Evolutionary conservation across 306 rosid genomes (phyloP).

Genomic region (Canavalia ensiformis): DNA sequence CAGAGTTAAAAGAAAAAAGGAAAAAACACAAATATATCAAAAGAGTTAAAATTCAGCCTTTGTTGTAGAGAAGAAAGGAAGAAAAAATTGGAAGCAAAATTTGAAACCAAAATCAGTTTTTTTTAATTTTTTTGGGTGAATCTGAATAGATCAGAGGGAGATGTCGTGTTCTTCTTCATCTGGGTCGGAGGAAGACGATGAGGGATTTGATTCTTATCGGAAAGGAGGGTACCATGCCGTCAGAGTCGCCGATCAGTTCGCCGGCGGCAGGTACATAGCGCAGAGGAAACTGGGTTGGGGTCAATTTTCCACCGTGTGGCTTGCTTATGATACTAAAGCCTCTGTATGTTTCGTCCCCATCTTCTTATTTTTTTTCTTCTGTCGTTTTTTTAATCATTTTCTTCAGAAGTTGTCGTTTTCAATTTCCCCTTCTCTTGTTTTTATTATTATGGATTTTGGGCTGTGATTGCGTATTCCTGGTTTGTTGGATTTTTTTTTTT

Average conservation of each 20-base stretch:
- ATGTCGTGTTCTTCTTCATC: conserved; percentile 97
- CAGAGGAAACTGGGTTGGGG: conserved; percentile 99
- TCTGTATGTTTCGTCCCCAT: conserved; percentile 60
- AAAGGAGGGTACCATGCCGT: conserved; percentile 99
- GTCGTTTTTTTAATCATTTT: not conserved
- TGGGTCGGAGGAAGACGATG: conserved; percentile 94
- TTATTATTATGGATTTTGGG: conserved; percentile 25
- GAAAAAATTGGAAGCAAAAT: conserved; percentile 13
- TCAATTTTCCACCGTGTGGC: conserved; percentile 98
- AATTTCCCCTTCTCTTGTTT: not conserved
- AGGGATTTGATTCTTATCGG: conserved; percentile 89
- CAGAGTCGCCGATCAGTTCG: conserved; percentile 87
- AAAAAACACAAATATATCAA: not conserved
- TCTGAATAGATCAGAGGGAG: conserved; percentile 51
- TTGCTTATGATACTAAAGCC: conserved; percentile 79
- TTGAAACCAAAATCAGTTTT: not conserved
- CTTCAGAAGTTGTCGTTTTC: conserved; percentile 16
- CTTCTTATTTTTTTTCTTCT: not conserved
- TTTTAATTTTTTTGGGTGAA: not conserved
- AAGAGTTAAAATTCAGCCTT: not conserved
- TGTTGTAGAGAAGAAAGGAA: not conserved
- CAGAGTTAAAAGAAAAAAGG: not conserved
- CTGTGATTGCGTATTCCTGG: conserved; percentile 36
- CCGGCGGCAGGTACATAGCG: conserved; percentile 87
- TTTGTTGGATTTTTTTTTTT: not conserved